Percentiles rank a stretch among this genome's conserved stretches.
Evolutionary conservation across 2,329 filamentous ascomycete genomes (phyloP).

Genomic region (Arachnomyces sp.): DNA sequence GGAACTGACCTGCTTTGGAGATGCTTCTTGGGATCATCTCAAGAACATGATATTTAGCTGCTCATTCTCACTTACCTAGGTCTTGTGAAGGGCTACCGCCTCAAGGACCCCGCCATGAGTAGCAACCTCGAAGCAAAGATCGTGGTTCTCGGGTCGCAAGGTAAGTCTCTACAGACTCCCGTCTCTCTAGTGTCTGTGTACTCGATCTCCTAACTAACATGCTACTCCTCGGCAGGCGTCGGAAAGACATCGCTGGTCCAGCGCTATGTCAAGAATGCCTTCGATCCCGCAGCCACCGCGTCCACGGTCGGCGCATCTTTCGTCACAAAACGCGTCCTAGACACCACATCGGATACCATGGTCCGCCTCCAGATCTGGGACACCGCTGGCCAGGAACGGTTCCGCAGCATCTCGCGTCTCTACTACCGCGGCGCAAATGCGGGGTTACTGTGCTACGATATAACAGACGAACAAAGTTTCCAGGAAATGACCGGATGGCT

Average conservation of each 20-base stretch:
- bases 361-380: slow-evolving; percentile 96
- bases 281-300: slow-evolving; percentile 34
- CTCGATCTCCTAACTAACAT: slow-evolving; percentile 1
- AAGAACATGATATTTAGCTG: no score
- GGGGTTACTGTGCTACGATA: slow-evolving; percentile 89
- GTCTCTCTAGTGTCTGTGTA: neutral
- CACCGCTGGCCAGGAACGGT: slow-evolving; percentile 90
- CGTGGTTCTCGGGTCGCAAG: slow-evolving; percentile 44
- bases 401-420: slow-evolving; percentile 84
- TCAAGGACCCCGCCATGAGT: slow-evolving; percentile 29
- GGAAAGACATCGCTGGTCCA: slow-evolving; percentile 46
- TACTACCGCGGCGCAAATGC: slow-evolving; percentile 96
- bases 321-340: slow-evolving; percentile 69
- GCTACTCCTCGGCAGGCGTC: slow-evolving; percentile 30
- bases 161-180: slow-evolving; percentile 22
- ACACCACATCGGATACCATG: slow-evolving; percentile 74
- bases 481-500: slow-evolving; percentile 90
- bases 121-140: slow-evolving; percentile 45
- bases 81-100: no score
- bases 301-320: slow-evolving; percentile 76
- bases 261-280: slow-evolving; percentile 40
- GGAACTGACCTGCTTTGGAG: neutral
- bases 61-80: no score
- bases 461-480: slow-evolving; percentile 78
- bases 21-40: neutral